Base-by-base conservation (phyloP, 2,329 filamentous ascomycete genomes). In the Daldinia sp. region DNA sequence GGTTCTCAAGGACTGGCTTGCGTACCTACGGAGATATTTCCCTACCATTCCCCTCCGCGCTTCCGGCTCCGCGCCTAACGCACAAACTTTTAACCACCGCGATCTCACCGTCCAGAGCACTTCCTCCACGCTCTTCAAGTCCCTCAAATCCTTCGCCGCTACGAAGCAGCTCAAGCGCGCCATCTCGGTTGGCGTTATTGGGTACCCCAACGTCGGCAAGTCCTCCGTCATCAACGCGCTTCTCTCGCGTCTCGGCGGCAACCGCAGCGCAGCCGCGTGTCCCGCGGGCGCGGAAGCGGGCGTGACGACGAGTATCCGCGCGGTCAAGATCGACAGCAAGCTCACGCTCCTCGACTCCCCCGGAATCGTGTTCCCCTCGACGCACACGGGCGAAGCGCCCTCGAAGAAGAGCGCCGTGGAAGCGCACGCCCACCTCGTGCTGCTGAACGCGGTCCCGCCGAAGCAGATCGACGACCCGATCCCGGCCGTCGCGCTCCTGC, bases 221-320 rank as follows among this genome's bases (percentile, higher is more conserved):
- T 97, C 93, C 30, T 97, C 94, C 57, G 93, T 98, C 76, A 97
- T 98, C 86, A 98, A 98, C 80, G 93, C 94, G 15, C 89, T 98
- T 63, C 91, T 93, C 20, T 90, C 92, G 41, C 89, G 93, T 41
- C 84, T 97, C 74, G 89, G 91, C 72, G 87, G 89, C 63, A 13
- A 12, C 12, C 89, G 88, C 76, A 85, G 86, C 72, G 88, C 88
- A 41, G 82, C 82, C 50, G 92, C 93, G 48, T 97, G 94, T 79
- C 94, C 94, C 1, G 92, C 93, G 1, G 94, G 94, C 67, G 94
- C 94, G 33, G 94, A 97, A 82, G 94, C 94, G 23, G 94, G 94
- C 61, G 93, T 98, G 42, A 98, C 94, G 4, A 98, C 94, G 48
- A 92, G 89, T 77, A 88, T 98, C 75, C 91, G 94, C 66, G 88